Evolutionary conservation across 1,284 basidiomycete genomes (phyloP).

Genomic region (Ustilago lituana): DNA sequence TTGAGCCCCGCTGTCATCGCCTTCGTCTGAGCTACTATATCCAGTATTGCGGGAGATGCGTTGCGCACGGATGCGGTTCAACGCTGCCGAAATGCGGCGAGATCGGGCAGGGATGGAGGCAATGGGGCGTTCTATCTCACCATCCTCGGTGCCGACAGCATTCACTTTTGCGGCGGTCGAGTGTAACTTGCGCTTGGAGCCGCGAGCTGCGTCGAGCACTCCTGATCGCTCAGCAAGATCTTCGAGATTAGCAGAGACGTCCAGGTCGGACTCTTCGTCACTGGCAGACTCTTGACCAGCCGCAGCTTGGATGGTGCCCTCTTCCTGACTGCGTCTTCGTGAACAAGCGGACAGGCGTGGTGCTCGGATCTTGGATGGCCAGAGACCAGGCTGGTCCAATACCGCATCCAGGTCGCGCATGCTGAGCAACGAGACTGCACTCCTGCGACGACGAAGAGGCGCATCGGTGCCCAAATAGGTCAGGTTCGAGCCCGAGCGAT

Average conservation of each 20-base stretch:
- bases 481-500: background rate
- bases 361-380: conserved; percentile 32
- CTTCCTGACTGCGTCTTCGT: conserved; percentile 5
- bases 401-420: conserved; percentile 10
- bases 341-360: conserved; percentile 33
- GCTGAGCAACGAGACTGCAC: conserved; percentile 19
- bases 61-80: conserved; percentile 24
- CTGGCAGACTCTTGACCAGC: conserved; percentile 1
- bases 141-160: background rate
- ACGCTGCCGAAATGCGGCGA: conserved; percentile 29
- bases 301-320: background rate
- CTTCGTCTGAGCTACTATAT: conserved; percentile 37
- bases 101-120: conserved; percentile 37
- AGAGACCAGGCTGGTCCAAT: conserved; percentile 36
- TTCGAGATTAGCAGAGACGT: conserved; percentile 36
- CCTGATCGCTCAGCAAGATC: conserved; percentile 48
- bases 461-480: conserved; percentile 70
- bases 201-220: conserved; percentile 30
- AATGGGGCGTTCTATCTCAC: conserved; percentile 14
- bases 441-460: conserved; percentile 27
- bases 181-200: conserved; percentile 42
- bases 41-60: conserved; percentile 13
- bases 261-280: conserved; percentile 49
- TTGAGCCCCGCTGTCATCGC: background rate
- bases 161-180: background rate